phyloP scores from a whole-genome alignment of 257 asterid genomes.

The Solanum ossicruentum region DNA sequence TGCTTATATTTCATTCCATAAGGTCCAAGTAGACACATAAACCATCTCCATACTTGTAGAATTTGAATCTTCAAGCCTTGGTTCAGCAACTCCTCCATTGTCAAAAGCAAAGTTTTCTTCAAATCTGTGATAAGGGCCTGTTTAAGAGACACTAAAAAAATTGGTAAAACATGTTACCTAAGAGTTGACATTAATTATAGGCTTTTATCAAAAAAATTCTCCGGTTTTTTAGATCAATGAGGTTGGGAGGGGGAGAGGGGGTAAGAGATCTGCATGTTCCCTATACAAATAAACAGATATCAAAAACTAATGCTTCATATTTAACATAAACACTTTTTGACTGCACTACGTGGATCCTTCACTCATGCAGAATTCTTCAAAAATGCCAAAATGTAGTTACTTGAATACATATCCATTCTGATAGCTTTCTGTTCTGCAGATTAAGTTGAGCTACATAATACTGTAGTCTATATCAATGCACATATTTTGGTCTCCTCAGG shows the following conservation, averaged over 20 bases:
- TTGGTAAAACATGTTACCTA: background rate
- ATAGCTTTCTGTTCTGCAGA: background rate
- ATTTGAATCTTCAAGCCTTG: conserved; percentile 61
- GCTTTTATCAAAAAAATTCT: background rate
- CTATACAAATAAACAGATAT: background rate
- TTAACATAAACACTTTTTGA: background rate
- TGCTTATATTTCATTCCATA: conserved; percentile 38
- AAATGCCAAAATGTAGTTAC: background rate
- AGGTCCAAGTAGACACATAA: conserved; percentile 60
- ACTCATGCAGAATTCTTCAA: background rate
- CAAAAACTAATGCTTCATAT: background rate
- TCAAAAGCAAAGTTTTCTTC: conserved; percentile 49
- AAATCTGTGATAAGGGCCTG: conserved; percentile 53
- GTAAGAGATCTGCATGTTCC: background rate
- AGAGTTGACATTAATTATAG: background rate
- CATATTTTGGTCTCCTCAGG: background rate
- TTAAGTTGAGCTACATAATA: background rate
- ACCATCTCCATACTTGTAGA: conserved; percentile 83
- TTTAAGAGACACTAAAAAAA: conserved; percentile 5
- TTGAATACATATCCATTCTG: background rate
- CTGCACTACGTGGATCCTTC: background rate
- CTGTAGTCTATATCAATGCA: background rate
- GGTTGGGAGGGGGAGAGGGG: background rate
- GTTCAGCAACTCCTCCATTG: conserved; percentile 41
- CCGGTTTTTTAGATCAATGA: background rate